Conservation (phyloP, 1,284 basidiomycete species). For the Stygiomarasmius scandens region DNA sequence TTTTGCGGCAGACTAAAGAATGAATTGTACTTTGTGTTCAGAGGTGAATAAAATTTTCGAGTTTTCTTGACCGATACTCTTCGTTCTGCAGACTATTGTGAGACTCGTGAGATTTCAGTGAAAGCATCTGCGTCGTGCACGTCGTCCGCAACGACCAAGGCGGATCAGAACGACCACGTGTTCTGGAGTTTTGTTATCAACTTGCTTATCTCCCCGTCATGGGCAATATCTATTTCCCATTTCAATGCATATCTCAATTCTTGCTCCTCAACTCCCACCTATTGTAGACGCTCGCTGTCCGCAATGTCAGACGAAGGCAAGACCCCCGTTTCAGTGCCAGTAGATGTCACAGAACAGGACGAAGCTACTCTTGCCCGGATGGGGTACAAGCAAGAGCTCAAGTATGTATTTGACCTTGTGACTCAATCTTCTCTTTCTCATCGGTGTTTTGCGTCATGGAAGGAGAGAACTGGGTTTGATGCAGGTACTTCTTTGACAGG, state of each 20-base stretch:
- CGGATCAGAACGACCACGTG: too few species aligned
- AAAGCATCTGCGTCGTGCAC: too few species aligned
- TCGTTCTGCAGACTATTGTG: too few species aligned
- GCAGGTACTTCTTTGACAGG: conserved; percentile 45
- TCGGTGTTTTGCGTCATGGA: not conserved
- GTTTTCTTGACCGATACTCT: too few species aligned
- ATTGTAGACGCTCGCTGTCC: not conserved
- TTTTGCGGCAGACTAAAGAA: too few species aligned
- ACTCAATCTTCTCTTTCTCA: not conserved
- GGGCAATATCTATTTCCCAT: not conserved
- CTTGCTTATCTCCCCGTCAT: not conserved
- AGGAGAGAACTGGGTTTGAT: conserved; percentile 62
- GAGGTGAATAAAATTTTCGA: too few species aligned
- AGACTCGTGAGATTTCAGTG: too few species aligned
- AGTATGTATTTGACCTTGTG: conserved; percentile 39
- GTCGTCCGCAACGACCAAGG: too few species aligned
- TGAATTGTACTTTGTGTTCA: too few species aligned
- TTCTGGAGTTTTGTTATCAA: too few species aligned
- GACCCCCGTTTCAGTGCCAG: not conserved
- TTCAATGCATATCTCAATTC: too few species aligned
- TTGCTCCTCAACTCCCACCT: conserved; percentile 7
- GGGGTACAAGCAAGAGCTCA: conserved; percentile 77
- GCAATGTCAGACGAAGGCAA: conserved; percentile 7
- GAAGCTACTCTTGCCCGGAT: conserved; percentile 70
- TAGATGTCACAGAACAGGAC: conserved; percentile 39